These are phyloP conservation scores for Aspergillus mulundensis DNA, from an alignment of 495 filamentous ascomycete genomes.

Conservation along the genomic window DNA sequence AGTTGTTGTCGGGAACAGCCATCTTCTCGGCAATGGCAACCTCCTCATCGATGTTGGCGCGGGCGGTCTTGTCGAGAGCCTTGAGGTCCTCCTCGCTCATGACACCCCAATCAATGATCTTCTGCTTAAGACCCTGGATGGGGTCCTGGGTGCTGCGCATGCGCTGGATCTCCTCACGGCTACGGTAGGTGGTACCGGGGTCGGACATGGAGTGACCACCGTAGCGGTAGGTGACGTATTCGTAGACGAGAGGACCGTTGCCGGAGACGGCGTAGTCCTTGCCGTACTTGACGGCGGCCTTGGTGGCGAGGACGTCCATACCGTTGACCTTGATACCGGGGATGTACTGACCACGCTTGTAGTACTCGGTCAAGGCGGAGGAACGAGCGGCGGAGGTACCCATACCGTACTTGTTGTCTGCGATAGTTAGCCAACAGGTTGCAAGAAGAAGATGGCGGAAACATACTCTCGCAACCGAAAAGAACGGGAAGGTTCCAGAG, in stretches of 20 bases:
- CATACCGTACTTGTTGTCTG: conserved; percentile 99
- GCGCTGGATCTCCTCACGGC: conserved; percentile 97
- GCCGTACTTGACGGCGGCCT: conserved; percentile 88
- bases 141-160: conserved; percentile 99
- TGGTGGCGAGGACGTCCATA: conserved; percentile 98
- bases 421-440: conserved; percentile 15
- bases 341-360: conserved; percentile 99
- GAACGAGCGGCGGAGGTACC: conserved; percentile 93
- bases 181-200: conserved; percentile 97
- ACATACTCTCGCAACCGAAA: conserved; percentile 96
- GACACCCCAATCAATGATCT: conserved; percentile 92
- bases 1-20: conserved; percentile 67
- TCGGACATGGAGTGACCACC: conserved; percentile 99
- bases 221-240: conserved; percentile 99
- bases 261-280: conserved; percentile 76
- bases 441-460: not conserved
- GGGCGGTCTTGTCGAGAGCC: conserved; percentile 86
- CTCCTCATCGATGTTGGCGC: conserved; percentile 79
- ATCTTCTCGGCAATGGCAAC: conserved; percentile 86
- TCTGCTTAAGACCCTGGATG: conserved; percentile 96
- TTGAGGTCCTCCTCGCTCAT: conserved; percentile 96
- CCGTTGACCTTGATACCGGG: conserved; percentile 98
- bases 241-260: conserved; percentile 90
- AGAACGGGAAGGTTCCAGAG: conserved; percentile 94
- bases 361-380: conserved; percentile 96